Evolutionary conservation across 257 asterid genomes (phyloP), one percentile per base, ranked within the genome.

Genomic region (Solanum ossicruentum): DNA sequence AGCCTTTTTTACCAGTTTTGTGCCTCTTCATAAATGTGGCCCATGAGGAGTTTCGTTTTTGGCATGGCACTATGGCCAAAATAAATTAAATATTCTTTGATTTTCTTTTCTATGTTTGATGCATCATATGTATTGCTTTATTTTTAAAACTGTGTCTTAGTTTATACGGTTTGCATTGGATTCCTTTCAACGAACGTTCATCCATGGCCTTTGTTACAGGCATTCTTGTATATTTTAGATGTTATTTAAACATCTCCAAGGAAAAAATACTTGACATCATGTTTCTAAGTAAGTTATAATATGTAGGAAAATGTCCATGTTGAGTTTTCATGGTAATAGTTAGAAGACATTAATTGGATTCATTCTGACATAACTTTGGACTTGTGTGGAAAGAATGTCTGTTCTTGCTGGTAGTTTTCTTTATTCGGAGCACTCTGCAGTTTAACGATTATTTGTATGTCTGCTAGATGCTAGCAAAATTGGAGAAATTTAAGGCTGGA

Each of bases 401-500:
- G 80, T 63, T 43, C 52, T 79, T 75, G 85, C 49, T 45, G 23
- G 23, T 18, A 57, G 75, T 72, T 85, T 82, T 52, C 56, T 80
- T 81, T 86, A 15, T 80, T 32, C 65, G 26, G 84, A 21, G 21
- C n/a, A 26, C 57, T 85, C 61, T 57, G 61, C 81, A 28, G 57
- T 58, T 58, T 86, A 70, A 61, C 77, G 81, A 17, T 60, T 84
- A 47, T 83, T 85, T 82, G 28, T 89, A 11, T 90, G 83, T 56
- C 61, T 78, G 71, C 60, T 82, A 96, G 99, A 86, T 92, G 85
- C 93, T 97, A 18, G 92, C 95, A 66, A 95, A 77, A 88, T 93
- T 97, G 77, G 94, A 95, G 87, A 94, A 87, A 88, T 94, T 97
- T 83, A 94, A 94, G 87, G 88, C 93, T 26, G 83, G 82, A 18